A percentile compares a stretch with the other conserved stretches of the same genome.
phyloP scores from a whole-genome alignment of 768 basidiomycete genomes.

The Sistotremastrum niveocremeum region DNA sequence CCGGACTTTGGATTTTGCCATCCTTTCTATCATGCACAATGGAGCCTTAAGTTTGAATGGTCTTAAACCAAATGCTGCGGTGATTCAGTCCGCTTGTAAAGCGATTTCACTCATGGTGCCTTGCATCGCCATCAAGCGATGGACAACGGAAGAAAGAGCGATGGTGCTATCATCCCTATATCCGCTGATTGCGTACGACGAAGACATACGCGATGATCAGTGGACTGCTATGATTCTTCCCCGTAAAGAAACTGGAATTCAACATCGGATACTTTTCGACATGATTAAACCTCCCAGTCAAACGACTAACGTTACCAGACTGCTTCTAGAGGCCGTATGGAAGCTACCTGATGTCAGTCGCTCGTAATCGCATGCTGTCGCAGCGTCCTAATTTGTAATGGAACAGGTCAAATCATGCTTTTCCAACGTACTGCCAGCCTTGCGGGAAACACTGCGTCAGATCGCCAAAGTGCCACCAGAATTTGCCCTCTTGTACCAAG shows the following conservation, averaged over 20 bases:
- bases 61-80: conserved; percentile 39
- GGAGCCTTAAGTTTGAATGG: conserved; percentile 53
- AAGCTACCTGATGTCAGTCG: conserved; percentile 57
- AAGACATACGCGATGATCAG: conserved; percentile 12
- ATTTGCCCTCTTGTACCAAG: neutral
- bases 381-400: too few relatives aligned
- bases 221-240: conserved; percentile 40
- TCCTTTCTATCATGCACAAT: conserved; percentile 58
- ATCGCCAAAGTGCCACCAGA: conserved; percentile 15
- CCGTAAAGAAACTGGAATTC: conserved; percentile 43
- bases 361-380: too few relatives aligned
- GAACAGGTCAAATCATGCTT: conserved; percentile 27
- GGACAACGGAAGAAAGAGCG: conserved; percentile 51
- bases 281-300: neutral
- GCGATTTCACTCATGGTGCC: conserved; percentile 27
- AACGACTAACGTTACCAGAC: conserved; percentile 6
- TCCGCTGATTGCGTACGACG: conserved; percentile 38
- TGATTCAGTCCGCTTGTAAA: conserved; percentile 52
- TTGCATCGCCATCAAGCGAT: conserved; percentile 25
- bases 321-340: conserved; percentile 50
- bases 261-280: conserved; percentile 10
- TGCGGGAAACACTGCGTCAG: conserved; percentile 30
- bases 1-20: conserved; percentile 52
- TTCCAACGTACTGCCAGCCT: conserved; percentile 16
- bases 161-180: conserved; percentile 53